phyloP scores from a whole-genome alignment of 2,329 filamentous ascomycete genomes.

The Calonectria henricotiae region DNA sequence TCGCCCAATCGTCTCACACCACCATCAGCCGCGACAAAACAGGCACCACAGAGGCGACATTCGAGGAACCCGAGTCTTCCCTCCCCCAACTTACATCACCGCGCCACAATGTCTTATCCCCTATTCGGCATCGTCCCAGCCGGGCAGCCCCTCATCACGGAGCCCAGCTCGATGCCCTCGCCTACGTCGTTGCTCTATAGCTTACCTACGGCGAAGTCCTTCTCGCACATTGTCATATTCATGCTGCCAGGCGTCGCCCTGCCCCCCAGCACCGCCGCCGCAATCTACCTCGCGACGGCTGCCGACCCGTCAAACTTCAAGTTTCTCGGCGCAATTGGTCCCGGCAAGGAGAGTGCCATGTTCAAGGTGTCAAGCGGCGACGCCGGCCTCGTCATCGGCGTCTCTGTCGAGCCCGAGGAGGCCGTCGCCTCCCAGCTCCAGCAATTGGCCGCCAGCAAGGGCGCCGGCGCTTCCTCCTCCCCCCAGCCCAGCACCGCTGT shows the following conservation, averaged over 20 bases:
- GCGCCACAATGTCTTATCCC: slow-evolving; percentile 60
- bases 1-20: slow-evolving; percentile 38
- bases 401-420: slow-evolving; percentile 84
- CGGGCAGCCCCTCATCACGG: slow-evolving; percentile 72
- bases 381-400: slow-evolving; percentile 80
- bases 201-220: slow-evolving; percentile 67
- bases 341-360: slow-evolving; percentile 92
- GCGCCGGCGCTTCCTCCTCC: slow-evolving; percentile 46
- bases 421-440: slow-evolving; percentile 81
- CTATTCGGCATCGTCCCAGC: slow-evolving; percentile 76
- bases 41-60: neutral
- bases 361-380: slow-evolving; percentile 78
- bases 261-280: slow-evolving; percentile 84
- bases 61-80: neutral
- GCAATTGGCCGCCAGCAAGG: slow-evolving; percentile 64
- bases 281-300: slow-evolving; percentile 85
- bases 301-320: slow-evolving; percentile 74
- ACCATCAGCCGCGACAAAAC: slow-evolving; percentile 1
- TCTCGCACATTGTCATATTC: slow-evolving; percentile 91
- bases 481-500: slow-evolving; percentile 78
- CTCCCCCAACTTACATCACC: slow-evolving; percentile 11
- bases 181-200: slow-evolving; percentile 73
- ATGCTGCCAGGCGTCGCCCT: slow-evolving; percentile 84
- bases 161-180: slow-evolving; percentile 69
- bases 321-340: slow-evolving; percentile 90